These are phyloP conservation scores for Vigna mungo DNA, from an alignment of 306 rosid genomes.

Conservation along the genomic window DNA sequence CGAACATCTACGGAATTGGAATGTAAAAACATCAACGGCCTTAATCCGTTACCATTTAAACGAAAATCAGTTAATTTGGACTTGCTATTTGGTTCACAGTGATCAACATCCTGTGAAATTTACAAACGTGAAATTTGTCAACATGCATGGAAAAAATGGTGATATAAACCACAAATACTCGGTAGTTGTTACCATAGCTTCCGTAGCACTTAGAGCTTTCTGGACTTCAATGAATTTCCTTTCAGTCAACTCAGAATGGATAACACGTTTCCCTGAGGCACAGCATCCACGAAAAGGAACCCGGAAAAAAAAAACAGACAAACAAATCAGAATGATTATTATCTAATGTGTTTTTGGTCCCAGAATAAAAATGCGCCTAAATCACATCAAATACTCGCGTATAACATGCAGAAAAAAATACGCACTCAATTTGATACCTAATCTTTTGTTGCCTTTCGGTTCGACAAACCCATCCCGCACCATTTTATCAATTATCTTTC, in stretches of 20 bases:
- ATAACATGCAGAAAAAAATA: background rate
- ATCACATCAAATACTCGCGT: background rate
- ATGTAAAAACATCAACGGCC: constrained; percentile 8
- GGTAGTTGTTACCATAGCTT: constrained; percentile 64
- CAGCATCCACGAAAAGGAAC: constrained; percentile 5
- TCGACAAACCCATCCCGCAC: constrained; percentile 81
- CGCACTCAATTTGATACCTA: constrained; percentile 55
- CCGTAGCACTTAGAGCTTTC: constrained; percentile 60
- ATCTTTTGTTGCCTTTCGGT: constrained; percentile 75
- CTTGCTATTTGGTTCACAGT: constrained; percentile 56
- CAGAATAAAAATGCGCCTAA: background rate
- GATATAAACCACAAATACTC: background rate
- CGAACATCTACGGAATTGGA: background rate
- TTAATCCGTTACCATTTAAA: constrained; percentile 52
- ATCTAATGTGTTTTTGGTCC: background rate
- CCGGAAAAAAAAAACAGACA: background rate
- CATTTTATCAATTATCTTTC: constrained; percentile 80
- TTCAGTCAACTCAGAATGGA: constrained; percentile 75
- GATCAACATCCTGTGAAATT: constrained; percentile 68
- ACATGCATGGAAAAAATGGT: constrained; percentile 12
- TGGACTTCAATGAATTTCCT: constrained; percentile 74
- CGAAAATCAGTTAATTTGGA: constrained; percentile 42
- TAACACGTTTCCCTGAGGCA: constrained; percentile 80
- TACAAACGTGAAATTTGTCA: constrained; percentile 1
- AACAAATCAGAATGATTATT: constrained; percentile 11